Evolutionary conservation across 129 eudicot genomes (phyloP).

Genomic region (Deinandra increscens): DNA sequence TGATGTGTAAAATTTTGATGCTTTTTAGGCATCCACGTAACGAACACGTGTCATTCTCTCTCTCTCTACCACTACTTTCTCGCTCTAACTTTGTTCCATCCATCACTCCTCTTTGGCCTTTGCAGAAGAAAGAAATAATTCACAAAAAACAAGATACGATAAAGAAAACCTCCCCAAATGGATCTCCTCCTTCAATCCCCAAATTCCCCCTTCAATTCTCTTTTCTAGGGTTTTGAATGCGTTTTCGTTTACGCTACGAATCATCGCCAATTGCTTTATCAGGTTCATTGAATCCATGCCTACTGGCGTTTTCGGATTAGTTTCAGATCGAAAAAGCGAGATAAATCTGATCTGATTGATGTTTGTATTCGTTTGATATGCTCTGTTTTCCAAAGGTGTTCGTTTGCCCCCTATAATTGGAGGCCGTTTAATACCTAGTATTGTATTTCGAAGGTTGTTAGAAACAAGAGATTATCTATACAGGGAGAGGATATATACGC

Average conservation of each 20-base stretch:
- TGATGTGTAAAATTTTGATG: constrained; percentile 25
- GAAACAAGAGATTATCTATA: background rate
- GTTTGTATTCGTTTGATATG: constrained; percentile 19
- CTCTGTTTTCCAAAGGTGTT: constrained; percentile 40
- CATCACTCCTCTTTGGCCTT: constrained; percentile 6
- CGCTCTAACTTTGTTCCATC: constrained; percentile 36
- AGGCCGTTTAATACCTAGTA: constrained; percentile 39
- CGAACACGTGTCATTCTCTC: constrained; percentile 27
- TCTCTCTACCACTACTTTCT: constrained; percentile 25
- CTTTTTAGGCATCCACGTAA: constrained; percentile 27
- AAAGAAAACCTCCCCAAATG: constrained; percentile 28
- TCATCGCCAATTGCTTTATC: constrained; percentile 40
- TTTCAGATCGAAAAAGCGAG: constrained; percentile 27
- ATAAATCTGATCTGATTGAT: constrained; percentile 38
- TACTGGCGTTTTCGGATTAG: constrained; percentile 29
- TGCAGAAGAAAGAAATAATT: constrained; percentile 21
- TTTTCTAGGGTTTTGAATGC: constrained; percentile 44
- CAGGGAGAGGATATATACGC: constrained; percentile 3
- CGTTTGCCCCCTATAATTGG: constrained; percentile 35
- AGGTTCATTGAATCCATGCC: constrained; percentile 21
- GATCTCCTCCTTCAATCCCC: constrained; percentile 51
- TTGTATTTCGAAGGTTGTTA: background rate
- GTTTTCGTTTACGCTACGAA: constrained; percentile 20
- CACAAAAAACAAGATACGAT: constrained; percentile 17
- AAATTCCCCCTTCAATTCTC: constrained; percentile 18